These are phyloP conservation scores for Stereum hirsutum DNA, from an alignment of 1,284 basidiomycete genomes.

Conservation along the genomic window DNA sequence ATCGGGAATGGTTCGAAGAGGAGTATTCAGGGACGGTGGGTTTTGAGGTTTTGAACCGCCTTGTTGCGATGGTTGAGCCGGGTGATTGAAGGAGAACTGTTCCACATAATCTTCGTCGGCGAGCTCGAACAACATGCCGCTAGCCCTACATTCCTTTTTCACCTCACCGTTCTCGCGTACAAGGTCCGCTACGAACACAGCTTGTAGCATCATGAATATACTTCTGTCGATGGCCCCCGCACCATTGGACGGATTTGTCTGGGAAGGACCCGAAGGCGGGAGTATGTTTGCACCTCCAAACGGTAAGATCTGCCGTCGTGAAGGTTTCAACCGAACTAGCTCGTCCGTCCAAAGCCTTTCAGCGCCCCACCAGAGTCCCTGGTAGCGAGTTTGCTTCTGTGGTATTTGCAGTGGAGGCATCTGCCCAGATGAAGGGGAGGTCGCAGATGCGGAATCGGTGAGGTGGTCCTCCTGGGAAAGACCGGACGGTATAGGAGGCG, in stretches of 20 bases:
- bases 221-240: constrained; percentile 49
- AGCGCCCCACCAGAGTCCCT: constrained; percentile 83
- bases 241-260: constrained; percentile 16
- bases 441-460: background rate
- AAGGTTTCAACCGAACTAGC: constrained; percentile 69
- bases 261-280: constrained; percentile 49
- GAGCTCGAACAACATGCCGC: constrained; percentile 66
- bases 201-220: constrained; percentile 58
- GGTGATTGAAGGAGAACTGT: constrained; percentile 10
- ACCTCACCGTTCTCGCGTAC: constrained; percentile 26
- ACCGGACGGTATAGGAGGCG: too few species aligned
- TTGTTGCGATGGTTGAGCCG: background rate
- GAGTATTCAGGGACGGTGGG: background rate
- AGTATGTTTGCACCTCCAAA: constrained; percentile 46
- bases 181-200: constrained; percentile 49
- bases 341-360: constrained; percentile 87
- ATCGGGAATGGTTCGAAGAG: constrained; percentile 9
- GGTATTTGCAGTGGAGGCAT: too few species aligned
- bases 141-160: constrained; percentile 50
- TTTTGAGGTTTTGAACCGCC: constrained; percentile 5
- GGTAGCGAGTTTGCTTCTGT: constrained; percentile 44
- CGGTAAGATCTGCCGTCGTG: constrained; percentile 55
- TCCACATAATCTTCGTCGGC: constrained; percentile 64
- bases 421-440: background rate
- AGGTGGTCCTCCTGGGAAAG: background rate